These are phyloP conservation scores for Tremella yokohamensis DNA, from an alignment of 768 basidiomycete genomes.

Conservation along the genomic window DNA sequence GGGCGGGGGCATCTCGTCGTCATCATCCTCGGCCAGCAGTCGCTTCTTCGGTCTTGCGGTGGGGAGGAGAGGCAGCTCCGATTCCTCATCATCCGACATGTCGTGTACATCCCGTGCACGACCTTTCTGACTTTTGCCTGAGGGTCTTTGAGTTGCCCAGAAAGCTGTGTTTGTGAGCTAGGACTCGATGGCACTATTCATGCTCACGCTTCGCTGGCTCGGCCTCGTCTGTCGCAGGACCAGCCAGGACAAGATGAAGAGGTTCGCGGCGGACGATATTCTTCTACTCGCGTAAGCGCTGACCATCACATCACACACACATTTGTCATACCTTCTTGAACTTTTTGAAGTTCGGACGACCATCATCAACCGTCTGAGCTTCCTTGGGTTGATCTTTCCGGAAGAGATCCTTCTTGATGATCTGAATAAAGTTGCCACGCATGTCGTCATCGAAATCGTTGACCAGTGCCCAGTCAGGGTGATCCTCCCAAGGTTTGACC, in stretches of 20 bases:
- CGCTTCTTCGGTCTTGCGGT: constrained; percentile 14
- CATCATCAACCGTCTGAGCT: constrained; percentile 20
- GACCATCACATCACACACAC: not conserved
- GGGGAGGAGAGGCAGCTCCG: constrained; percentile 9
- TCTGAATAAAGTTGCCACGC: constrained; percentile 48
- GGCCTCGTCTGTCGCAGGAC: constrained; percentile 22
- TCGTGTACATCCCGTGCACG: constrained; percentile 15
- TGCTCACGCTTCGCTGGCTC: constrained; percentile 41
- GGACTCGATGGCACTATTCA: too few species aligned
- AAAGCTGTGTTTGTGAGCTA: constrained; percentile 29
- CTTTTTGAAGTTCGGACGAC: constrained; percentile 49
- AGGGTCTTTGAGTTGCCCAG: constrained; percentile 28
- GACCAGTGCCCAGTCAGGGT: constrained; percentile 39
- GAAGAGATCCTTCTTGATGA: constrained; percentile 45
- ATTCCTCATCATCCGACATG: constrained; percentile 14
- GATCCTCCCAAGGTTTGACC: constrained; percentile 18
- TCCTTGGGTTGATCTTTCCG: constrained; percentile 40
- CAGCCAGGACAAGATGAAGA: constrained; percentile 29
- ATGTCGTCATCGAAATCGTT: constrained; percentile 44
- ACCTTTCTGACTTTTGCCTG: constrained; percentile 7
- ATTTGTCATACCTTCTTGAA: constrained; percentile 46
- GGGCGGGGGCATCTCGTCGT: constrained; percentile 16
- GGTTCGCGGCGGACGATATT: constrained; percentile 33
- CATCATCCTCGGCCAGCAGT: constrained; percentile 14
- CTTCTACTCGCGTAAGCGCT: constrained; percentile 29